Base-by-base conservation (phyloP, 1,284 basidiomycete species). In the Naganishia albida region DNA sequence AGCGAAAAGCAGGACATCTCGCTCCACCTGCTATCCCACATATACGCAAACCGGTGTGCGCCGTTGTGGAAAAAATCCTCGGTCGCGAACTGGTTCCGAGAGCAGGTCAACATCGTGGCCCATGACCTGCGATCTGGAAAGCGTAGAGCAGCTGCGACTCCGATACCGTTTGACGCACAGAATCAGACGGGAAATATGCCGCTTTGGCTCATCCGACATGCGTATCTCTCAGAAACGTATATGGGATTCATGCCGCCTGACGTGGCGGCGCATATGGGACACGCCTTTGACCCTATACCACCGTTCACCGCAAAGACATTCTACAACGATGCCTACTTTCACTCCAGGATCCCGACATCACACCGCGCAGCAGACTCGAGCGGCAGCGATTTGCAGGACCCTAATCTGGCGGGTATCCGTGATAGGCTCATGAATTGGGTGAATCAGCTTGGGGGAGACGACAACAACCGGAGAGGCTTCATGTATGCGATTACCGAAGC, bases 261-360 rank as follows among this genome's bases (percentile, higher is more conserved):
- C 15, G 84, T 85, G 68, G 81, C 67, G 34, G 70, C 70, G 10
- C 67, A 67, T n/a, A 70, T 74, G 38, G 76, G 85, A 18, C 80
- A 91, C 59, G 85, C 87, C 2, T 93, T 88, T 70, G 91, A 94
- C 73, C 91, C 91, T 0, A 79, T 93, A 0, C 89, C 90, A 0
- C 90, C 91, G 0, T 83, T 83, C 1, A 79, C 82, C 2, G 73
- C 76, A 2, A 71, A 85, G 6, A 87, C 81, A 26, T 72, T 72
- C 34, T 94, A 94, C 76, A 83, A 91, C 67, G 79, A 82, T 1
- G 78, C 77, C 25, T 94, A 91, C 80, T 93, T 94, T 80, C 77
- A 65, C 42, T 51, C 64, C 12, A 23, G 57, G 16, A n/a, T 46
- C 16, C 20, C 57, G 16, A 18, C 57, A 18, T 50, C 57, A 13